A percentile compares a stretch with the other conserved stretches of the same genome.
Conservation (phyloP, 306 rosid species). For the Glycine tomentella region DNA sequence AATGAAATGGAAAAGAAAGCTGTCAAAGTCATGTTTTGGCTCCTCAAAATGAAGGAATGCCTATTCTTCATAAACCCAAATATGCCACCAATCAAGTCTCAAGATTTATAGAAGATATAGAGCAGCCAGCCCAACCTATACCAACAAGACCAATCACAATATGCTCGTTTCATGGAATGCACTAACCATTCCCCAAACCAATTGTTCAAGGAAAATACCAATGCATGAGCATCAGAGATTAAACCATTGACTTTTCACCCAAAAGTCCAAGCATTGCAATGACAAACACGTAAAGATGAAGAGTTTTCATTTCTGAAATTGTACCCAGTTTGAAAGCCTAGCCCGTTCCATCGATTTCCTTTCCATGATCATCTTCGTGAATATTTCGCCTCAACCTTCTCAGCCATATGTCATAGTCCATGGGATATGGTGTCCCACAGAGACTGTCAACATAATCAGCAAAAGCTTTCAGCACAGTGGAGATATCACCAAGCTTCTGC, state of each 20-base stretch:
- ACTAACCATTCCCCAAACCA: conserved; percentile 36
- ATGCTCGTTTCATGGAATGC: conserved; percentile 44
- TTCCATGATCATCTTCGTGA: conserved; percentile 80
- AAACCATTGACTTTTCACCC: conserved; percentile 30
- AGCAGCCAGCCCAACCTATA: conserved; percentile 39
- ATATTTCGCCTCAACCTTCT: conserved; percentile 87
- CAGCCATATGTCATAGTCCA: conserved; percentile 92
- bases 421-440: conserved; percentile 95
- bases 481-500: conserved; percentile 91
- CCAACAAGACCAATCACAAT: conserved; percentile 31
- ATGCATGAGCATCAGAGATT: conserved; percentile 45
- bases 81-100: conserved; percentile 45
- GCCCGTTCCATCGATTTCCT: conserved; percentile 74
- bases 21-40: conserved; percentile 48
- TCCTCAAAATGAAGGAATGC: conserved; percentile 45
- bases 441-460: conserved; percentile 97
- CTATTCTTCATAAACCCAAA: conserved; percentile 48
- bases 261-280: too few relatives aligned
- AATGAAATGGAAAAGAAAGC: conserved; percentile 24
- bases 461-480: conserved; percentile 90
- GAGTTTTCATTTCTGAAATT: conserved; percentile 38
- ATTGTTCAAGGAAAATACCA: conserved; percentile 42
- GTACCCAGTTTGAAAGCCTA: conserved; percentile 50
- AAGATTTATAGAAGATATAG: conserved; percentile 31
- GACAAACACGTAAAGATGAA: neutral